Percentiles rank a stretch among this genome's conserved stretches.
Conservation (phyloP, 2,329 filamentous ascomycete genomes). For the Graphiopsis chlorocephala region DNA sequence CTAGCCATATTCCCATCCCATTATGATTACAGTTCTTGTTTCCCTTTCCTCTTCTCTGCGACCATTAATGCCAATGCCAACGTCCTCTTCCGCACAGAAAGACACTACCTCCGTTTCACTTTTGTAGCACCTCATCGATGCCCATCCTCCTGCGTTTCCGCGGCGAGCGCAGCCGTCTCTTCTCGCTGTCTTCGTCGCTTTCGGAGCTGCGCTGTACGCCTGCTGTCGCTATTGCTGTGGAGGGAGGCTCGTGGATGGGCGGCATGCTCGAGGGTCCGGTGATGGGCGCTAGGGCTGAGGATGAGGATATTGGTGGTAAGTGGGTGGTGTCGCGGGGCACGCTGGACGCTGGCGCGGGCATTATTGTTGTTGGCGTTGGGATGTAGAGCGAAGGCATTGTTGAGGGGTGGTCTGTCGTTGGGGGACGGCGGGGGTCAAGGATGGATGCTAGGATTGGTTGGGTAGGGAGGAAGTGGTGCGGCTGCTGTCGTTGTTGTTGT, state of each 20-base stretch:
- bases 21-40: not conserved
- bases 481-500: constrained; percentile 19
- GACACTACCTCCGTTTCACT: not conserved
- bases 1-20: not conserved
- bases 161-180: constrained; percentile 18
- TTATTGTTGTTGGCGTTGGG: not conserved
- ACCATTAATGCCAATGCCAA: not conserved
- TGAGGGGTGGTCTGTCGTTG: not conserved
- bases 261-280: constrained; percentile 7
- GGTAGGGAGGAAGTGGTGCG: not conserved
- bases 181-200: constrained; percentile 26
- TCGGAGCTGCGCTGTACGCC: not conserved
- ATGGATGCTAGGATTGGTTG: not conserved
- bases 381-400: not conserved
- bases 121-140: constrained; percentile 35
- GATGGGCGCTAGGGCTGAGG: not conserved
- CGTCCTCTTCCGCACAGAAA: not conserved
- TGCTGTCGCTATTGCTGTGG: not conserved
- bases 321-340: constrained; percentile 18
- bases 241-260: not conserved
- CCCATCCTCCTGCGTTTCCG: constrained; percentile 32
- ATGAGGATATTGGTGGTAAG: constrained; percentile 27
- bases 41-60: not conserved
- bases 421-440: not conserved
- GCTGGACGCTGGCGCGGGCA: constrained; percentile 15